Base-by-base conservation (phyloP, 1,139 yeast genomes). In the Yarrowia galli region DNA sequence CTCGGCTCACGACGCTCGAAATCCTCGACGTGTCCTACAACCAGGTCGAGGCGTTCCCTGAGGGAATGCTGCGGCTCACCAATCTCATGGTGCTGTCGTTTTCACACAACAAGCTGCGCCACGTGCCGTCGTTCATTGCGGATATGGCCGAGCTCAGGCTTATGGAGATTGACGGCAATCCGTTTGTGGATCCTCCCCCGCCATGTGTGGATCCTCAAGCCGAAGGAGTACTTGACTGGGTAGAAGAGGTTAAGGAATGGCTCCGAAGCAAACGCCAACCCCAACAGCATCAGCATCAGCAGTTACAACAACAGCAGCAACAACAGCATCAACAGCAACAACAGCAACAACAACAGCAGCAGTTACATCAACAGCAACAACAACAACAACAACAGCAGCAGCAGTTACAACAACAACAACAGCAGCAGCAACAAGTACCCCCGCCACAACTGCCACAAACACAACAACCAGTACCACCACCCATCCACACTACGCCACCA, bases 91-190 rank as follows among this genome's bases (percentile, higher is more conserved):
- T 89, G 5, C 77, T 91, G 20, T 87, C 91, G 15, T 78, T 91
- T 68, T 87, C 87, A 69, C 84, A 85, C 70, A 91, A 91, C 77
- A 79, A 79, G 53, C 82, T 91, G 71, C 81, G 84, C 66, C 83
- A 83, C 61, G 78, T 91, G 22, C 88, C 92, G 10, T 85, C 87
- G 0, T 80, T 83, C 13, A 77, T 88, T 38, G 83, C 87, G 0
- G 85, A 83, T 48, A 76, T 91, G 71, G 76, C 79, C 2, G 82
- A 81, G 67, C 80, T 91, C 67, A 83, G 84, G 69, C 83, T 89
- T 67, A 79, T 91, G n/a, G 95, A 89, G 74, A 81, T 89, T 6
- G 87, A 86, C n/a, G 86, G 84, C 46, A 90, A 91, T 71, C 92
- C 92, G 20, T 58, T 38, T 9, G 51, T 58, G 32, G 64, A 58